Percentiles rank a stretch among this genome's conserved stretches.
phyloP scores from a whole-genome alignment of 768 basidiomycete genomes.

The Serendipita sp. region DNA sequence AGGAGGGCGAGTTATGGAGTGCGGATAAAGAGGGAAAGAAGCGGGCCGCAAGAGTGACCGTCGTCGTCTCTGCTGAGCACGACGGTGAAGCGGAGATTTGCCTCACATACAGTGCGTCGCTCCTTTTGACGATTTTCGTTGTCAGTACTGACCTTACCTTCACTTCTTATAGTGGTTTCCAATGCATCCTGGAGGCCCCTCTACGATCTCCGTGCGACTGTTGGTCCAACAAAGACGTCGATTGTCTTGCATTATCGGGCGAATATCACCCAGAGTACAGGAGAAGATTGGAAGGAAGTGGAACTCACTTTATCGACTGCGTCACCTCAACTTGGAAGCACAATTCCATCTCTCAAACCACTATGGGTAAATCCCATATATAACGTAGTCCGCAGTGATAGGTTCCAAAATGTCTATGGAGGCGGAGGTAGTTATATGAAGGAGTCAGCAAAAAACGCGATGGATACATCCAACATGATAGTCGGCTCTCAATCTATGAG shows the following conservation, averaged over 20 bases:
- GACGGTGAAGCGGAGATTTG: conserved; percentile 27
- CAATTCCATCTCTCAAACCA: conserved; percentile 12
- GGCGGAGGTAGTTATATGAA: not conserved
- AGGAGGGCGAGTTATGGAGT: conserved; percentile 22
- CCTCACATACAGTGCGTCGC: conserved; percentile 35
- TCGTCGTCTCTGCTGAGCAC: conserved; percentile 28
- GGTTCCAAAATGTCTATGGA: not conserved
- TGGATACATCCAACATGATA: conserved; percentile 16
- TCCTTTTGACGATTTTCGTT: not conserved
- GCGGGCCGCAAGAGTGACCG: conserved; percentile 22
- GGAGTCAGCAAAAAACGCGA: conserved; percentile 19
- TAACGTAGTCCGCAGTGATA: not conserved
- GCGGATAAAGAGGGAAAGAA: conserved; percentile 7
- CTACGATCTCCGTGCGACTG: conserved; percentile 43
- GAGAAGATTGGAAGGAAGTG: conserved; percentile 43
- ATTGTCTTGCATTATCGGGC: conserved; percentile 42
- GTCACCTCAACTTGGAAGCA: conserved; percentile 12
- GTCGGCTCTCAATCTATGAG: not conserved
- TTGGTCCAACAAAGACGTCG: conserved; percentile 22
- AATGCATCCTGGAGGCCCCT: conserved; percentile 36
- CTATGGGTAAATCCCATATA: conserved; percentile 7
- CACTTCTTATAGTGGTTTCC: conserved; percentile 26
- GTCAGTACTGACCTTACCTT: not conserved
- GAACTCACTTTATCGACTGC: conserved; percentile 37
- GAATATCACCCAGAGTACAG: conserved; percentile 35